Evolutionary conservation across 495 filamentous ascomycete genomes (phyloP), one percentile per base, ranked within the genome.

Genomic region (Tuber melanosporum): DNA sequence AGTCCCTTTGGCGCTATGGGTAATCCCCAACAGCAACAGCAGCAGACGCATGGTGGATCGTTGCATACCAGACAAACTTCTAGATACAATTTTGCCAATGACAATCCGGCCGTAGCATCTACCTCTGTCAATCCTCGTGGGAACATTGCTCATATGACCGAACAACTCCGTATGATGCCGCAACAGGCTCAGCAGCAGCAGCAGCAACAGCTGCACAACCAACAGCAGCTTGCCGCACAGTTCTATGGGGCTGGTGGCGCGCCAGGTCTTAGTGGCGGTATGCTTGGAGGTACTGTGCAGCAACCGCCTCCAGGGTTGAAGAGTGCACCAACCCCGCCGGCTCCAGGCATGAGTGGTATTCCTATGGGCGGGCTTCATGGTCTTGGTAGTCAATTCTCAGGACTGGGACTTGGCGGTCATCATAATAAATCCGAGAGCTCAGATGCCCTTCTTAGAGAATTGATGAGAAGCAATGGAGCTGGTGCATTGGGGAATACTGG

Each of bases 271-370:
- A 19, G 57, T 26, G 70, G 77, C 62, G 78, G 75, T 46, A 81
- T 79, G 74, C 26, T 83, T 44, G 71, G 81, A 32, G 81, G 81
- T 43, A 74, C 89, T 22, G 92, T 97, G 74, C 93, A 95, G 82
- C 94, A 94, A 6, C 95, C 95, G 22, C 96, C 96, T 71, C 96
- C 96, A 3, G 96, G 96, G 3, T 88, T 99, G 73, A 98, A 99
- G 86, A 94, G 94, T 6, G 92, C 93, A 2, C 94, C 94, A 45
- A 97, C 94, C 17, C 95, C 95, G 71, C 95, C 95, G 8, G 82
- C 82, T 57, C 82, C 82, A 6, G 82, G 82, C 36, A 83, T 83
- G 74, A 79, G 82, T 41, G 74, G 75, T 57, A 83, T 83, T 66
- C 78, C 88, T 20, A 86, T 88, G 70, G 89, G 88, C 71, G 89